Evolutionary conservation across 768 basidiomycete genomes (phyloP), one percentile per base, ranked within the genome.

Genomic region (Hirschioporus abietinus): DNA sequence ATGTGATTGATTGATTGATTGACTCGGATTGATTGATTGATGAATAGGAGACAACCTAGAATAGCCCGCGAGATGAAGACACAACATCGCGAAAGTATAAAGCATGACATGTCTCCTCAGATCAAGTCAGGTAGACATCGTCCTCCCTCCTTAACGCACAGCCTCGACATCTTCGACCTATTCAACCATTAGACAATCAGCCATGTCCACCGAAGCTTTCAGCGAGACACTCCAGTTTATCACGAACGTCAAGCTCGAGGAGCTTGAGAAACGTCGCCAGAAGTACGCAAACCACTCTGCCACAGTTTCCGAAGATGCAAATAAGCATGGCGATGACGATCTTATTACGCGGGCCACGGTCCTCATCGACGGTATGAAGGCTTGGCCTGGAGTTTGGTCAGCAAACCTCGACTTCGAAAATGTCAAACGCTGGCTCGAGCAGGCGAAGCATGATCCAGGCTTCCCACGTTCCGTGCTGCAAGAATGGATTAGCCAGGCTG

Each of bases 191-290:
- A 52, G 42, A 52, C 42, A 20, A 52, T 15, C 12, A 52, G 42
- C 60, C 10, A 61, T 34, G 60, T 25, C 60, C 20, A 17, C 60
- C 52, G 35, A 27, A 26, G 66, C 78, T 25, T 79, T 80, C 66
- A 73, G 76, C 24, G 74, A 80, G 65, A 78, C 80, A 9, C 75
- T 81, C 17, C 79, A 80, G 63, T 81, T 79, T 67, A 81, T 81
- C 70, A 81, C 82, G 6, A 72, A 76, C 9, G 75, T 79, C 69
- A 82, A 83, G 69, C 76, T 82, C 23, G 74, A 79, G 60, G 80
- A 82, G 65, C 71, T 82, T 35, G 78, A 80, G 64, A 80, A 79
- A 66, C 81, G 79, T 63, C 76, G 77, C 8, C 60, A 73, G 0
- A 72, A 75, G 1, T 81, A 78, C 66, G 72, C 78, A 64, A 72